phyloP scores from a whole-genome alignment of 306 rosid species.

The Inga leiocalycina region DNA sequence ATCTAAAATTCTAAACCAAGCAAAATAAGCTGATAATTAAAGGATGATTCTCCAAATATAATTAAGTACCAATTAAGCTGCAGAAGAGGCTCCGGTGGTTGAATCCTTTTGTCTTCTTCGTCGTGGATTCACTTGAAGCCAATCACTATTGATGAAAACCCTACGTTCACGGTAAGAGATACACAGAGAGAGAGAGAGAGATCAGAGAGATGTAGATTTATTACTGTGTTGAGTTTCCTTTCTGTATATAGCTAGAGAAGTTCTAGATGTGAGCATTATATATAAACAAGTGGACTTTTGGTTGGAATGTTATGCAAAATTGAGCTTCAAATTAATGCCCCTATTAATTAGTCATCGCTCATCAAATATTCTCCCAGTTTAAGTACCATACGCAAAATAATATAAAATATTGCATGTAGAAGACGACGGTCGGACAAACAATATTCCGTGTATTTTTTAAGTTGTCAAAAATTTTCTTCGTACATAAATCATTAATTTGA shows the following conservation, averaged over 20 bases:
- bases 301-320: conserved; percentile 46
- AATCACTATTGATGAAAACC: conserved; percentile 41
- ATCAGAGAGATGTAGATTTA: conserved; percentile 23
- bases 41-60: neutral
- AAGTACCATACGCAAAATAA: conserved; percentile 30
- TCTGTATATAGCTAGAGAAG: conserved; percentile 26
- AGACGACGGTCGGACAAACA: conserved; percentile 77
- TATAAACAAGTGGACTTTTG: conserved; percentile 39
- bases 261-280: conserved; percentile 4
- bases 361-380: conserved; percentile 51
- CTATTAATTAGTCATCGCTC: conserved; percentile 41
- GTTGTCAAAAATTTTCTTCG: neutral
- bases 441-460: conserved; percentile 17
- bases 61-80: neutral
- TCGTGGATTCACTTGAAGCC: conserved; percentile 33
- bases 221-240: conserved; percentile 33
- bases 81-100: neutral
- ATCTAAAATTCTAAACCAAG: conserved; percentile 25
- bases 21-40: neutral
- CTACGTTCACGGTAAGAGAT: conserved; percentile 31
- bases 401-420: conserved; percentile 40
- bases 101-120: conserved; percentile 14
- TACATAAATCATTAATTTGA: conserved; percentile 29
- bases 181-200: neutral
- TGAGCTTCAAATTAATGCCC: conserved; percentile 37